A percentile compares a stretch with the other conserved stretches of the same genome.
phyloP scores from a whole-genome alignment of 768 basidiomycete genomes.

The Suillus clintonianus region DNA sequence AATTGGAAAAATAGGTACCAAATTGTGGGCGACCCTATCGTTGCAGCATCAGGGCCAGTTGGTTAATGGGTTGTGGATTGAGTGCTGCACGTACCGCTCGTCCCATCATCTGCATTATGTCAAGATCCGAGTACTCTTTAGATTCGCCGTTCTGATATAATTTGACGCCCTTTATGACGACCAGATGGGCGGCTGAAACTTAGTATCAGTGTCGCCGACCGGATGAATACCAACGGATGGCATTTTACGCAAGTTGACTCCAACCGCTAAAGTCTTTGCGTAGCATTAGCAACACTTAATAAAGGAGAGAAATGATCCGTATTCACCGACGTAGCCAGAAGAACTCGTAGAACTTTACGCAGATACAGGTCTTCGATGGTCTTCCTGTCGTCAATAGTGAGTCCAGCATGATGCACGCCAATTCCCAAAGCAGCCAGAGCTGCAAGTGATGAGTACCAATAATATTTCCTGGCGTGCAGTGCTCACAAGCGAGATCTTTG shows the following conservation, averaged over 20 bases:
- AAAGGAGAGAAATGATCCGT: neutral
- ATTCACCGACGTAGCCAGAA: constrained; percentile 84
- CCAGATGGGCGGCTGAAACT: constrained; percentile 80
- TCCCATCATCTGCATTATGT: constrained; percentile 96
- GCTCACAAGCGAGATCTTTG: constrained; percentile 59
- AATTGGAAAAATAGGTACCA: constrained; percentile 43
- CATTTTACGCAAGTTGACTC: constrained; percentile 87
- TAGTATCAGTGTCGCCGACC: neutral
- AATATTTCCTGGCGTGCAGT: constrained; percentile 16
- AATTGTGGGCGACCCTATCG: constrained; percentile 86
- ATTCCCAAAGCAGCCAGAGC: constrained; percentile 75
- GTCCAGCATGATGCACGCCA: constrained; percentile 91
- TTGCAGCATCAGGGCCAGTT: neutral
- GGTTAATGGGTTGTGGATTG: neutral
- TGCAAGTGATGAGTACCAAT: constrained; percentile 21
- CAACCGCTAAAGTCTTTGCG: constrained; percentile 86
- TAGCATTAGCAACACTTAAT: constrained; percentile 5
- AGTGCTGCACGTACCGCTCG: constrained; percentile 62
- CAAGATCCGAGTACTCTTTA: constrained; percentile 87
- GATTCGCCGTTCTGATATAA: constrained; percentile 69
- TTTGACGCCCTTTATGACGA: constrained; percentile 90
- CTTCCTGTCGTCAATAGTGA: constrained; percentile 71
- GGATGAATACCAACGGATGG: neutral
- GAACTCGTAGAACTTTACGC: constrained; percentile 59
- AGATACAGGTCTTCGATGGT: constrained; percentile 74